A percentile compares a stretch with the other conserved stretches of the same genome.
These are phyloP conservation scores for Phylloporus arenicola DNA, from an alignment of 768 basidiomycete genomes.

Conservation along the genomic window DNA sequence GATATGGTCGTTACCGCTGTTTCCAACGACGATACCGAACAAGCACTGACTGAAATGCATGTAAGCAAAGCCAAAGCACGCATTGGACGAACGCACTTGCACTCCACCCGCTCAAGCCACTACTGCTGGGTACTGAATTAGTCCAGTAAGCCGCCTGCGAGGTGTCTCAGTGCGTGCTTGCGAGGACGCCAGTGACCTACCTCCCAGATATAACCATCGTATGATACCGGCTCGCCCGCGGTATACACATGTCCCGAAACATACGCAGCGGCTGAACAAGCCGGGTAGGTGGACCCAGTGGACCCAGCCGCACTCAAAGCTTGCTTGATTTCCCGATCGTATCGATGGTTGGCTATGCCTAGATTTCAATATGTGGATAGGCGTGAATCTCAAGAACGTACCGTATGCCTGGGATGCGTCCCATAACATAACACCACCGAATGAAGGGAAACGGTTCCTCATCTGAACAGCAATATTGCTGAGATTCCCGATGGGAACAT, in stretches of 20 bases:
- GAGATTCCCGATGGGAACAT: constrained; percentile 30
- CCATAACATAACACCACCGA: constrained; percentile 43
- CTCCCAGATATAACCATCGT: constrained; percentile 62
- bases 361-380: constrained; percentile 4
- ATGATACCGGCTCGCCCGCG: constrained; percentile 50
- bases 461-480: constrained; percentile 30
- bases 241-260: constrained; percentile 45
- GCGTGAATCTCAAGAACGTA: constrained; percentile 5
- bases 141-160: constrained; percentile 59
- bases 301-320: constrained; percentile 56
- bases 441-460: constrained; percentile 37
- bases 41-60: constrained; percentile 19
- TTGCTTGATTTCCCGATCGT: constrained; percentile 56
- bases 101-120: constrained; percentile 56
- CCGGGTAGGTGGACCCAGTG: constrained; percentile 62
- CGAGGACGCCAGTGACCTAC: constrained; percentile 25
- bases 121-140: constrained; percentile 40
- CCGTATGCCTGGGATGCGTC: constrained; percentile 39
- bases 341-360: constrained; percentile 49
- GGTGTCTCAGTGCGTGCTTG: background rate
- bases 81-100: constrained; percentile 41
- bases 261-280: constrained; percentile 54
- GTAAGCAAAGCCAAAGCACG: background rate
- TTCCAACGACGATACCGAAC: constrained; percentile 10
- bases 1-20: constrained; percentile 11